Evolutionary conservation across 139 green algal species (phyloP), one percentile per base, ranked within the genome.

Genomic region (Medakamo hakoo): DNA sequence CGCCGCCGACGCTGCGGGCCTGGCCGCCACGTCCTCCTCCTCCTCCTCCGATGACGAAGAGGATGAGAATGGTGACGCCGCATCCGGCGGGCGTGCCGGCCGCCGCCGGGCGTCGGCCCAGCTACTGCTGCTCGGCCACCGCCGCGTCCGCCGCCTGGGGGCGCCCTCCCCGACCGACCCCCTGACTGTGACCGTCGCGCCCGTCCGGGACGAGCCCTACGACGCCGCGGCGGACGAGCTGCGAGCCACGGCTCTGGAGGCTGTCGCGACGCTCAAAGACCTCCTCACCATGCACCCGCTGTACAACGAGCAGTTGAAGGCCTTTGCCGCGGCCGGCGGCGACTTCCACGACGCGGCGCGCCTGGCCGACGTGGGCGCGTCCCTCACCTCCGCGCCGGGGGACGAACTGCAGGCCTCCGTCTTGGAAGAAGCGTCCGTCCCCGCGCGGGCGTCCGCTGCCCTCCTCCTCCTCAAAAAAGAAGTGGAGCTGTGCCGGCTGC

Each of bases 381-480:
- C 71, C 56, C 80, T 98, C 22, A 95, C 86, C 28, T 83, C 57
- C 25, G 91, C 85, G 2, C 81, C 96, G 55, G 85, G 88, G 0
- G 62, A 52, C n/a, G 78, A 74, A 16, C 73, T 98, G 66, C 91
- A 97, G 73, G 68, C 57, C 0, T n/a, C n/a, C n/a, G 72, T 96
- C 22, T 79, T 97, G 57, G 83, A 94, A 68, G 61, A 83, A 61
- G 74, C 95, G n/a, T 65, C 58, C 49, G 83, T 94, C 55, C 77
- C 76, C 5, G 80, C 90, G 30, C 74, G 80, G 76, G 86, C 55
- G 27, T 79, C 29, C n/a, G 27, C 55, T 18, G 58, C 27, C 5
- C 76, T 98, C 64, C 60, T 82, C 68, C 69, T 97, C 63, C 67
- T 96, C 57, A 97, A 96, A 78, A 98, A 98, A 77, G 92, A 98